Base-by-base conservation (phyloP, 805 yeast genomes). In the Pichia eremophila region DNA sequence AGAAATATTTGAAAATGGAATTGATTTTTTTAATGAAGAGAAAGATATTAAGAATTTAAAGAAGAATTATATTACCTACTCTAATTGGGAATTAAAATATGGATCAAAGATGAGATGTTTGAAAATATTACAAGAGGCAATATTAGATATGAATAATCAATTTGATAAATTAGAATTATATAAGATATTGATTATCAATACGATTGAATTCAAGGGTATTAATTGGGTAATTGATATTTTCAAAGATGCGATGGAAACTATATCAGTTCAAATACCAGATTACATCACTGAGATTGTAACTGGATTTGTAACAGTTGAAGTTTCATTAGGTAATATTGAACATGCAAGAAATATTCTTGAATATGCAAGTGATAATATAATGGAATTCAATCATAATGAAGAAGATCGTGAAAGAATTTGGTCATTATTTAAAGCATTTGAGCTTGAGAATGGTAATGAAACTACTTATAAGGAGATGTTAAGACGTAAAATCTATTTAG, bases 361-460 rank as follows among this genome's bases (percentile, higher is more conserved):
- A 47, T 83, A 75, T 58, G 80, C 81, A 10, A 69, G 77, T 2
- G 72, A 73, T 28, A 50, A 69, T 18, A 54, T 70, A 4, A 61
- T 73, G 41, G 69, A 73, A 6, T 53, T 52, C 28, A 50, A 55
- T 15, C 50, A 51, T 27, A 44, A 51, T 2, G 57, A 59, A 15
- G 62, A 67, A 31, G 58, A 57, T 38, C 54, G 60, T 28, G 61
- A 48, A 8, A 36, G 46, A 1, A 58, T 79, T 32, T 88, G 95
- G 95, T 65, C 65, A 1, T 62, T 64, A 29, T 90, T 95, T 95
- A 81, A 81, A 46, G 59, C 68, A 11, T 87, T 89, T 61, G 98
- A 90, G 59, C 60, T 85, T 34, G 70, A 74, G 14, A 54, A 77
- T 60, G 98, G 98, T 5, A 67, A 74, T 49, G 93, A 85, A 57